A percentile compares a stretch with the other conserved stretches of the same genome.
These are phyloP conservation scores for Lentinula edodes DNA, from an alignment of 768 basidiomycete species.

Conservation along the genomic window DNA sequence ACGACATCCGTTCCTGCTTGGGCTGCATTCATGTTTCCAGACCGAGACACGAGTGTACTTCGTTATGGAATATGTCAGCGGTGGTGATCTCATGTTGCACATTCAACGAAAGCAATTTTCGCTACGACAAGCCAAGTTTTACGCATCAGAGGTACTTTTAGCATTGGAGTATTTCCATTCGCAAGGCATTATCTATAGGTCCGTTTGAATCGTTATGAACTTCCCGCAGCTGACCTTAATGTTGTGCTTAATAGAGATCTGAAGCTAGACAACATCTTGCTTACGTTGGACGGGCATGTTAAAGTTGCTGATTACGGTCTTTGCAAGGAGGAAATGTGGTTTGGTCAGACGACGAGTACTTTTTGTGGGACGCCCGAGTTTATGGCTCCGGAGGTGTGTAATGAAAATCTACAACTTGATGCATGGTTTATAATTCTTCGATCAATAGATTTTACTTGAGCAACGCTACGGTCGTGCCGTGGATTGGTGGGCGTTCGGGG, in stretches of 20 bases:
- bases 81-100: constrained; percentile 98
- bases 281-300: constrained; percentile 96
- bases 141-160: constrained; percentile 92
- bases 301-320: constrained; percentile 99
- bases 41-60: constrained; percentile 99
- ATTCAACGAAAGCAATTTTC: constrained; percentile 99
- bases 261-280: constrained; percentile 95
- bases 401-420: neutral
- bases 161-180: constrained; percentile 98
- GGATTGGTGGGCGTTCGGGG: constrained; percentile 99
- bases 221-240: neutral
- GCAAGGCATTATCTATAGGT: constrained; percentile 99
- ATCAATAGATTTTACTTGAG: constrained; percentile 86
- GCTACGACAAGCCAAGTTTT: constrained; percentile 97
- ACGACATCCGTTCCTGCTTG: constrained; percentile 95
- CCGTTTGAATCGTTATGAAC: constrained; percentile 15
- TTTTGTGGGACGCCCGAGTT: constrained; percentile 99
- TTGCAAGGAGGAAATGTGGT: constrained; percentile 99
- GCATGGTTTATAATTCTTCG: constrained; percentile 5
- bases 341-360: constrained; percentile 91
- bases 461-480: constrained; percentile 98
- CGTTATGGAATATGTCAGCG: constrained; percentile 99
- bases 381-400: constrained; percentile 94
- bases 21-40: constrained; percentile 98
- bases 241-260: constrained; percentile 59